Base-by-base conservation (phyloP, 2,329 filamentous ascomycete genomes). In the Aspergillus novofumigatus region DNA sequence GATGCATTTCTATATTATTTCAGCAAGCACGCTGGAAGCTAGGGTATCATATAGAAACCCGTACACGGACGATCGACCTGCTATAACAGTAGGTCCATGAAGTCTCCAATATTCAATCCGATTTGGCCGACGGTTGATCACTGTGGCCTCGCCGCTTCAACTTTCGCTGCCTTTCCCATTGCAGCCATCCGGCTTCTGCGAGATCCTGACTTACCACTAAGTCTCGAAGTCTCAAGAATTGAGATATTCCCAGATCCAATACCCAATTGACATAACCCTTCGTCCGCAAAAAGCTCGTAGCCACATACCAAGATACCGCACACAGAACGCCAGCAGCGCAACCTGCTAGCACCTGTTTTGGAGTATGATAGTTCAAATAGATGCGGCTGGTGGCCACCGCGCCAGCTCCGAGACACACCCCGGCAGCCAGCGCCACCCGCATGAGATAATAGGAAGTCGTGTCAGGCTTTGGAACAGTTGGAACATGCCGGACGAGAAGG, bases 341-440 rank as follows among this genome's bases (percentile, higher is more conserved):
- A 2, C 94, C 94, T 1, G 88, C 90, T n/a, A 91, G 67, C 9
- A 99, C 94, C 78, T 99, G 94, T 68, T 82, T 87, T 41, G 85
- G 81, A 0, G 93, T 97, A 75, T 99, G 94, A 71, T 99, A 99
- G 72, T 87, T 91, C 60, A 99, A 79, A 71, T 99, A 99, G 48
- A 96, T 83, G 54, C 94, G 83, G 68, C 92, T 96, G 74, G 84
- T 85, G 21, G 92, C 90, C 5, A 97, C 91, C 8, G 83, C 78
- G 0, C 77, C 83, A 0, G 90, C 90, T 55, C 86, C 80, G 2
- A 76, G 75, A 47, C 88, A 77, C 38, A 85, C 86, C 1, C 83
- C 80, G 3, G 84, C 70, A 45, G 83, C 81, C 2, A 89, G 69
- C 2, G 80, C 71, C 23, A 82, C 67, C 53, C 92, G 83, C 70